Base-by-base conservation (phyloP, 2,329 filamentous ascomycete genomes). In the Colletotrichum musae region DNA sequence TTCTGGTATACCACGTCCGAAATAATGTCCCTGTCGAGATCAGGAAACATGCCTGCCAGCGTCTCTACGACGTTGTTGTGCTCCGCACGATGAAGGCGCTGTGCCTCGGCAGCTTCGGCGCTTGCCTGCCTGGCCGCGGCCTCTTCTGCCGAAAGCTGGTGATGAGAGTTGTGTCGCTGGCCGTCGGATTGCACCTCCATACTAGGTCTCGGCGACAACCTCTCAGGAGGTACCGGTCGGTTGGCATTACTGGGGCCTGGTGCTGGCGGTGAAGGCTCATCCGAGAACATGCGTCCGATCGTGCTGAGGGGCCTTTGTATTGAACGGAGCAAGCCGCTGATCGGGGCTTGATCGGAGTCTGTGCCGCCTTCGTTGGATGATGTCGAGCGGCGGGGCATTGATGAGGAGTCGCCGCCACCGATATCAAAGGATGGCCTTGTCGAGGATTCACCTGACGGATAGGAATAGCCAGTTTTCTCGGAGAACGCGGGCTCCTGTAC, bases 1-100 rank as follows among this genome's bases (percentile, higher is more conserved):
- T 99, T 98, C 83, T 97, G 90, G 79, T 95, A 91, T 28, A 99
- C 96, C 48, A 99, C 96, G 82, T 99, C 96, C 75, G 95, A 95
- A 77, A 99, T 98, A 45, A 99, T 88, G 57, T 99, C 97, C 75
- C 91, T 90, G 79, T 99, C 96, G 58, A 99, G 84, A 77, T 97
- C 94, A 1, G 96, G 96, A 79, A 99, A 99, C 96, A 99, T 99
- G 74, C 94, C 93, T 56, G 94, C 91, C 66, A 99, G 83, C 43
- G 96, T 98, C 81, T 98, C 96, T 3, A 98, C 95, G 7, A 99
- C 91, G 74, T 94, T 95, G 62, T 89, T 86, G 80, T 98, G 95
- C 84, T 99, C 96, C 64, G 92, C 91, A 43, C 91, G 87, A 73
- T 96, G 91, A 70, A 98, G 89, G 16, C 93, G 87, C 72, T 94